These are phyloP conservation scores for Calonectria pseudoreteaudii DNA, from an alignment of 2,329 filamentous ascomycete species.

Conservation along the genomic window DNA sequence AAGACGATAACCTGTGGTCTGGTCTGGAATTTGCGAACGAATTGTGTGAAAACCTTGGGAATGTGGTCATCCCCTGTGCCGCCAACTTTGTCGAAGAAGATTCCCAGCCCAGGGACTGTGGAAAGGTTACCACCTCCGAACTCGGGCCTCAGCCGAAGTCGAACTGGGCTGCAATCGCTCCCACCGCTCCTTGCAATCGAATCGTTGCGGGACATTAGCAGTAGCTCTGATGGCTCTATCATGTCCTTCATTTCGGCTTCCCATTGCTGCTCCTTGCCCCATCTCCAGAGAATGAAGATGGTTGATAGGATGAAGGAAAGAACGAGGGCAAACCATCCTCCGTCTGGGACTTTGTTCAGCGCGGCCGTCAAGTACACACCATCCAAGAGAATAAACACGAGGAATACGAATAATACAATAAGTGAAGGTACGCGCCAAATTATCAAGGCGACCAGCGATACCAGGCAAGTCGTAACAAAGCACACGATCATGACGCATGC, in stretches of 20 bases:
- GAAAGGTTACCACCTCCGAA: conserved; percentile 58
- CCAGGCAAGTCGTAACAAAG: conserved; percentile 82
- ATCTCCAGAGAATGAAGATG: conserved; percentile 81
- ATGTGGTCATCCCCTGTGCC: conserved; percentile 64
- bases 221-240: conserved; percentile 58
- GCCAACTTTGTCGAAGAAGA: conserved; percentile 85
- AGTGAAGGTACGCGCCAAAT: conserved; percentile 75
- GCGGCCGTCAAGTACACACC: conserved; percentile 77
- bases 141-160: conserved; percentile 47
- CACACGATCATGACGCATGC: conserved; percentile 85
- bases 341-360: conserved; percentile 78
- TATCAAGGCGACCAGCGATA: conserved; percentile 76
- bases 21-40: conserved; percentile 76
- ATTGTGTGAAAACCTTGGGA: conserved; percentile 70
- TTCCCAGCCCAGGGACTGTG: conserved; percentile 69
- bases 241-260: conserved; percentile 73
- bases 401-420: conserved; percentile 71
- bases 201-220: conserved; percentile 42
- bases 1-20: conserved; percentile 78
- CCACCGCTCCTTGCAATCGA: conserved; percentile 34
- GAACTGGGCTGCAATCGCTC: conserved; percentile 32
- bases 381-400: conserved; percentile 75
- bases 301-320: conserved; percentile 71
- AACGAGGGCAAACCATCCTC: conserved; percentile 82
- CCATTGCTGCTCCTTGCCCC: conserved; percentile 84